A percentile compares a stretch with the other conserved stretches of the same genome.
Conservation (phyloP, 495 filamentous ascomycete species). For the Aspergillus funiculosus region DNA sequence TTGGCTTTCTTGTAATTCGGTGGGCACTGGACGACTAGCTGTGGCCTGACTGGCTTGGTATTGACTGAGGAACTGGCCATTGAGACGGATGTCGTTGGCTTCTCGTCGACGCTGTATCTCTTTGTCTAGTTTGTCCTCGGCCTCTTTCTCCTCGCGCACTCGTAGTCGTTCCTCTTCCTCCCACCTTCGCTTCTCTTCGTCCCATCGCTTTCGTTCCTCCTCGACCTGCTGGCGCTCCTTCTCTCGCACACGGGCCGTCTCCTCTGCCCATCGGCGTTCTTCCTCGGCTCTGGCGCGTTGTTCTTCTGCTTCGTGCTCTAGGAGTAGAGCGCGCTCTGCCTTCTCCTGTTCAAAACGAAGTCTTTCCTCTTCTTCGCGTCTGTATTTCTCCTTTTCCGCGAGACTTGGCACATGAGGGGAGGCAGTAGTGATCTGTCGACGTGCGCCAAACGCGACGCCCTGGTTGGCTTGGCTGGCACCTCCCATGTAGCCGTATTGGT, state of each 20-base stretch:
- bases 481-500: constrained; percentile 98
- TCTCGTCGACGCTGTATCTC: constrained; percentile 59
- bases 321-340: constrained; percentile 53
- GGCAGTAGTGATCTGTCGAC: constrained; percentile 85
- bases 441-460: constrained; percentile 84
- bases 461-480: constrained; percentile 95
- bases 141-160: constrained; percentile 66
- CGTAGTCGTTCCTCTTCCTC: constrained; percentile 73
- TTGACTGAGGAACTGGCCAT: constrained; percentile 80
- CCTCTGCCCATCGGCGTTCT: constrained; percentile 73
- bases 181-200: constrained; percentile 79
- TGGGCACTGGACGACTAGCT: constrained; percentile 4
- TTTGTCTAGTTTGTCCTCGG: constrained; percentile 57
- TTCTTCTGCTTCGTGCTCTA: constrained; percentile 65
- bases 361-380: constrained; percentile 58
- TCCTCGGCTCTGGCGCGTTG: constrained; percentile 62
- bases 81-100: constrained; percentile 59
- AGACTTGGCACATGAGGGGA: constrained; percentile 71
- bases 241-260: constrained; percentile 61
- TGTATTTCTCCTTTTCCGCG: constrained; percentile 58
- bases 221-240: constrained; percentile 64
- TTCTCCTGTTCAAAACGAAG: constrained; percentile 58
- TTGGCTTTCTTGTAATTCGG: constrained; percentile 46
- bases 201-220: constrained; percentile 75
- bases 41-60: constrained; percentile 57